Percentiles rank a stretch among this genome's conserved stretches.
Conservation (phyloP, 2,329 filamentous ascomycete species). For the Bimuria novae-zelandiae region DNA sequence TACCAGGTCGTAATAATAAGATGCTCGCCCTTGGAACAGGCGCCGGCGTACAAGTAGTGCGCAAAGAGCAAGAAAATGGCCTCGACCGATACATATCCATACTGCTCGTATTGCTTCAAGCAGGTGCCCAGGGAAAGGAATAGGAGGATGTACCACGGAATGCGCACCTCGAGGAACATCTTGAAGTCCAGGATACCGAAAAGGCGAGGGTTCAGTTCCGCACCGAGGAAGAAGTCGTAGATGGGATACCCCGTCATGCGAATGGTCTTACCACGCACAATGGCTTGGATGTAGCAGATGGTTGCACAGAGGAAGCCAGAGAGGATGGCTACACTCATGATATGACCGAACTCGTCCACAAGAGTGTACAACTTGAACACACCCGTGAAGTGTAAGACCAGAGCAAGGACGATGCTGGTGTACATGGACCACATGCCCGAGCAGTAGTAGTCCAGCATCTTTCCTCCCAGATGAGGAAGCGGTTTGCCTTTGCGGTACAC, state of each 20-base stretch:
- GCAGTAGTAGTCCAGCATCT: slow-evolving; percentile 93
- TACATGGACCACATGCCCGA: slow-evolving; percentile 88
- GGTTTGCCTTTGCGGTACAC: slow-evolving; percentile 88
- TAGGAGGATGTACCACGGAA: slow-evolving; percentile 91
- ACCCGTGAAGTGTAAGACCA: slow-evolving; percentile 78
- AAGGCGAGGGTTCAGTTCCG: slow-evolving; percentile 84
- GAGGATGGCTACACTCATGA: slow-evolving; percentile 90
- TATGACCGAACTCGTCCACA: slow-evolving; percentile 91
- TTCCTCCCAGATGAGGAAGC: slow-evolving; percentile 77
- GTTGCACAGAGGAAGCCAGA: slow-evolving; percentile 84
- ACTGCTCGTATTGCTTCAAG: slow-evolving; percentile 79
- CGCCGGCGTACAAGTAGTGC: slow-evolving; percentile 89
- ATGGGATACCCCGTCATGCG: slow-evolving; percentile 84
- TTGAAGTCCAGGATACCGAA: slow-evolving; percentile 87
- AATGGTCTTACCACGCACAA: slow-evolving; percentile 79
- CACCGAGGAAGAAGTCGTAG: slow-evolving; percentile 92
- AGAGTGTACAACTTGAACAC: slow-evolving; percentile 88
- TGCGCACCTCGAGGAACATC: slow-evolving; percentile 93
- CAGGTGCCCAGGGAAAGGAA: slow-evolving; percentile 76
- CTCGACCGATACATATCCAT: slow-evolving; percentile 86
- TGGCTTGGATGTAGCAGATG: slow-evolving; percentile 83
- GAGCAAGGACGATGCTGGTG: slow-evolving; percentile 73
- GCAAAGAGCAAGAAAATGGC: slow-evolving; percentile 84
- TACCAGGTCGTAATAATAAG: slow-evolving; percentile 85
- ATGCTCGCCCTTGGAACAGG: slow-evolving; percentile 90